A percentile compares a stretch with the other conserved stretches of the same genome.
phyloP scores from a whole-genome alignment of 2,329 filamentous ascomycete genomes.

The Arthrobotrys megalospora region DNA sequence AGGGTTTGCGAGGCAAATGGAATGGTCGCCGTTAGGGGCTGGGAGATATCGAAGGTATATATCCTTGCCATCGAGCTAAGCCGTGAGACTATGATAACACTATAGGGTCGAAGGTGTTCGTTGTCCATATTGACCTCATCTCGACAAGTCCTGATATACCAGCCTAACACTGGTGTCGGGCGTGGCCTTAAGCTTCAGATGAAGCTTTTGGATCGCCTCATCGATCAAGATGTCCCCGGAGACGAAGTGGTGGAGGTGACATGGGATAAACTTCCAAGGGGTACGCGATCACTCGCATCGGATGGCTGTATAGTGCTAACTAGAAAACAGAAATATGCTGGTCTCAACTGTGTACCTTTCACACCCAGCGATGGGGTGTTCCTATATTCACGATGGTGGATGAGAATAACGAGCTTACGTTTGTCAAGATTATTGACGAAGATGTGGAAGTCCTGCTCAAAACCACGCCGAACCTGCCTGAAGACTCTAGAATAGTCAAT shows the following conservation, averaged over 20 bases:
- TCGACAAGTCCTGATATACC: conserved; percentile 52
- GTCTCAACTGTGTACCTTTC: conserved; percentile 50
- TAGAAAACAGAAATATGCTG: conserved; percentile 49
- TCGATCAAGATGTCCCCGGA: conserved; percentile 55
- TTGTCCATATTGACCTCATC: conserved; percentile 50
- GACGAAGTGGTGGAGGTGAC: conserved; percentile 48
- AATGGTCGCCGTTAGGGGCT: conserved; percentile 57
- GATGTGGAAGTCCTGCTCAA: conserved; percentile 45
- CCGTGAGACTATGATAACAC: background rate
- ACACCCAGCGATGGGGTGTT: conserved; percentile 46
- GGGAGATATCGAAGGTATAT: conserved; percentile 42
- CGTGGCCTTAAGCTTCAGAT: conserved; percentile 49
- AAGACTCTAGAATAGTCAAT: conserved; percentile 30
- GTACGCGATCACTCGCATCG: conserved; percentile 1
- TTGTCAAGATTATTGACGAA: conserved; percentile 47
- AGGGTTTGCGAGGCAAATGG: conserved; percentile 49
- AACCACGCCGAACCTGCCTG: conserved; percentile 5
- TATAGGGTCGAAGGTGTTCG: conserved; percentile 13
- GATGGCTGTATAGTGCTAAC: background rate
- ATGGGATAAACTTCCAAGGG: conserved; percentile 57
- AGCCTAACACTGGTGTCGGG: conserved; percentile 52
- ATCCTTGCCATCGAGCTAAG: background rate
- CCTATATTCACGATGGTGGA: conserved; percentile 55
- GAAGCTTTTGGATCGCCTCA: conserved; percentile 48
- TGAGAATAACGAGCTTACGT: conserved; percentile 44